Evolutionary conservation across 1,284 basidiomycete species (phyloP), one percentile per base, ranked within the genome.

Genomic region (Cryptococcus jaspeensis): DNA sequence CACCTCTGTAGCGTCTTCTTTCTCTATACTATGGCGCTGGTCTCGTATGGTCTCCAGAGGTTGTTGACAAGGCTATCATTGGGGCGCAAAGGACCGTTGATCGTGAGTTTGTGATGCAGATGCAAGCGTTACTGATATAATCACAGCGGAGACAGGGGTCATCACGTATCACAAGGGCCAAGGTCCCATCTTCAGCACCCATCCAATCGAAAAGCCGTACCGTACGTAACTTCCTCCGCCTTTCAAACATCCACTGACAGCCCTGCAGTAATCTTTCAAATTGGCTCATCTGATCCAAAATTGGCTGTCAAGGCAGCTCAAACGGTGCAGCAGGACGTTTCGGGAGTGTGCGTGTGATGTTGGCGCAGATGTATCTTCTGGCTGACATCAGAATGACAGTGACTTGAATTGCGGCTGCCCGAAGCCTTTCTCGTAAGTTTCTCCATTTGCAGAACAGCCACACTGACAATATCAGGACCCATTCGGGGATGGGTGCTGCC

Each of bases 41-140:
- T 15, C 82, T 99, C 5, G 95, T 99, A 0, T 99, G 96, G 96
- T 88, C 90, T 11, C 96, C 95, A 0, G 96, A 99, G 73, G 89
- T 92, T 45, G 89, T 99, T 6, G 96, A 99, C 78, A 92, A 90
- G 76, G 96, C 96, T 13, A 93, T 99, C 56, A 82, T 99, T 45
- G 90, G 94, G 55, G 80, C 89, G 0, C 83, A 87, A 63, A 83
- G 95, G 53, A 84, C 81, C 22, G 91, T 97, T 13, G 86, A 98
- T 81, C 85, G 92, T 90, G 70, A 72, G 89, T 82, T 35, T 37
- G 20, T 28, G n/a, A 18, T 49, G 35, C 9, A 39, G 25, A 3
- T 1, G 9, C 11, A 5, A 23, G 46, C 42, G n/a, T n/a, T 36
- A 55, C 60, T 70, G 52, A 65, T 50, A 16, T 22, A 38, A 23